Percentiles rank a stretch among this genome's conserved stretches.
These are phyloP conservation scores for Acephala macrosclerotiorum DNA, from an alignment of 2,329 filamentous ascomycete species.

Conservation along the genomic window DNA sequence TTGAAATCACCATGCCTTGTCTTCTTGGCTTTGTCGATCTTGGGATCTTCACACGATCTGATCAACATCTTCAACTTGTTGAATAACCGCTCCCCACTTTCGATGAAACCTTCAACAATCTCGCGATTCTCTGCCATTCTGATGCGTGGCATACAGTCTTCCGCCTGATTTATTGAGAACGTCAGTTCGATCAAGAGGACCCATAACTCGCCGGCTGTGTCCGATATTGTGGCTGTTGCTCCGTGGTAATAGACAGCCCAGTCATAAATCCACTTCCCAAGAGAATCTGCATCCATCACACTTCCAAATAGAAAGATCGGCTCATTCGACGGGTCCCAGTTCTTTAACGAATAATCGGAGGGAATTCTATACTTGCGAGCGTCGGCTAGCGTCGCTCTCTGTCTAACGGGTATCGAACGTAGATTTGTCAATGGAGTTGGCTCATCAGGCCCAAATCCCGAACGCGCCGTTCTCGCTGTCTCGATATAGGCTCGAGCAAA, in stretches of 20 bases:
- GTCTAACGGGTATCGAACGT: constrained; percentile 41
- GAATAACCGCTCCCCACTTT: constrained; percentile 86
- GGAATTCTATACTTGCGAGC: constrained; percentile 77
- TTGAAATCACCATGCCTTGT: constrained; percentile 56
- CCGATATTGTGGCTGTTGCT: constrained; percentile 81
- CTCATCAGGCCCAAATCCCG: too few species aligned
- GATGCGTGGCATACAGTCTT: constrained; percentile 78
- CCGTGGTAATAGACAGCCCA: constrained; percentile 96
- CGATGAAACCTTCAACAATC: constrained; percentile 88
- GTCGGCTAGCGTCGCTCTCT: constrained; percentile 63
- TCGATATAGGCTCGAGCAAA: too few species aligned
- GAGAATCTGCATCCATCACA: constrained; percentile 95
- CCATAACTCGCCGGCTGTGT: constrained; percentile 95
- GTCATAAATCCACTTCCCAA: constrained; percentile 99
- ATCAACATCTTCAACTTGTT: constrained; percentile 85
- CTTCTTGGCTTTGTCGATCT: constrained; percentile 89
- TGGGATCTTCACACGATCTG: constrained; percentile 90
- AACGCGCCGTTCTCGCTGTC: too few species aligned
- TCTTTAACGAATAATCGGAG: constrained; percentile 91
- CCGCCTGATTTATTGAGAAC: constrained; percentile 90
- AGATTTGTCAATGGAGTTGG: too few species aligned
- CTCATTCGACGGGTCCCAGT: constrained; percentile 95
- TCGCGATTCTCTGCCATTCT: constrained; percentile 77
- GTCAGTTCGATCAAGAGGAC: constrained; percentile 91
- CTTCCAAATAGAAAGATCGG: constrained; percentile 94